These are phyloP conservation scores for Suillus luteus DNA, from an alignment of 768 basidiomycete genomes.

Conservation along the genomic window DNA sequence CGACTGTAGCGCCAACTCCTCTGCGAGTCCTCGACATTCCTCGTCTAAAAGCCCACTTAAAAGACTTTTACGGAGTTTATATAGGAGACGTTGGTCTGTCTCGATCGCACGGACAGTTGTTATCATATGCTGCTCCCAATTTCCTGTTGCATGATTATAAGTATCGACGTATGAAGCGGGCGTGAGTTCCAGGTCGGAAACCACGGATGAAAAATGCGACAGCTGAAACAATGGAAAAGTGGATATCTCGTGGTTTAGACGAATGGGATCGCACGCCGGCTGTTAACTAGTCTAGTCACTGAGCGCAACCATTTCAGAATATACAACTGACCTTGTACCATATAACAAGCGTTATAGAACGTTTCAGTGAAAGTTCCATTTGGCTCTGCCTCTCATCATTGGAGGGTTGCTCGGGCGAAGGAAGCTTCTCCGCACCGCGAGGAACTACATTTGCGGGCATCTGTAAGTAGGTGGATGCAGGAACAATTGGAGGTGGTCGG, in stretches of 20 bases:
- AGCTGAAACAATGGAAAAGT: conserved; percentile 71
- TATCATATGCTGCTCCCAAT: conserved; percentile 72
- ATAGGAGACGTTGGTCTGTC: conserved; percentile 62
- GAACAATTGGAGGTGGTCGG: conserved; percentile 11
- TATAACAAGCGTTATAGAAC: conserved; percentile 64
- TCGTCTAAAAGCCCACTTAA: conserved; percentile 57
- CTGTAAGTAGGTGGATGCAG: conserved; percentile 15
- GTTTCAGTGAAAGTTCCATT: conserved; percentile 42
- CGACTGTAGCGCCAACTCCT: conserved; percentile 55
- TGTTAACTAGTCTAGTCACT: conserved; percentile 28
- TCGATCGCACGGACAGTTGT: conserved; percentile 59
- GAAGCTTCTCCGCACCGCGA: conserved; percentile 13
- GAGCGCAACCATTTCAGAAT: conserved; percentile 4
- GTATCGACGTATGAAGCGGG: conserved; percentile 59
- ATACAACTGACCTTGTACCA: conserved; percentile 61
- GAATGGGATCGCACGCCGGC: conserved; percentile 56
- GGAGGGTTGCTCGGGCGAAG: conserved; percentile 15
- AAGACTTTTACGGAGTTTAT: conserved; percentile 59
- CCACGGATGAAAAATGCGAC: conserved; percentile 50
- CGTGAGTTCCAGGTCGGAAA: conserved; percentile 55
- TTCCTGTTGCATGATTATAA: conserved; percentile 51
- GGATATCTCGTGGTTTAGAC: conserved; percentile 56
- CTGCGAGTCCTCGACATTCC: conserved; percentile 56
- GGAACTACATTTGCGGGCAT: conserved; percentile 14
- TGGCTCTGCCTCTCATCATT: conserved; percentile 31